A percentile compares a stretch with the other conserved stretches of the same genome.
phyloP scores from a whole-genome alignment of 1,139 yeast species.

The Kodamaea arcana region DNA sequence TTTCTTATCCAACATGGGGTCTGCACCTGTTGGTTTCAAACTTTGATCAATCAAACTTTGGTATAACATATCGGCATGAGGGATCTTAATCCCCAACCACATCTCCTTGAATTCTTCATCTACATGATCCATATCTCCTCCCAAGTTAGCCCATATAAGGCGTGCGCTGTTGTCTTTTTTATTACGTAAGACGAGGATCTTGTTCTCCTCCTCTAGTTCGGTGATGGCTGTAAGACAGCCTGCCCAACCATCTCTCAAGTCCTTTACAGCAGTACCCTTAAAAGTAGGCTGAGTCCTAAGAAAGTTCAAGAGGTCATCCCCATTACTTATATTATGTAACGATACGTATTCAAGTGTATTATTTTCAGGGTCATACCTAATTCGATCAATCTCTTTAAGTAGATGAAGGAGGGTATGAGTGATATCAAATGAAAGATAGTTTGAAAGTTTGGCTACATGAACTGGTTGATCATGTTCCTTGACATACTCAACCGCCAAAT shows the following conservation, averaged over 20 bases:
- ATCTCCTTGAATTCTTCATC: constrained; percentile 79
- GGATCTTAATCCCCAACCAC: constrained; percentile 79
- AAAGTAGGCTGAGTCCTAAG: constrained; percentile 81
- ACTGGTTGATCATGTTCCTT: constrained; percentile 68
- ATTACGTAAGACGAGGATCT: constrained; percentile 77
- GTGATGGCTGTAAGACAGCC: constrained; percentile 80
- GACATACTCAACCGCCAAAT: constrained; percentile 85
- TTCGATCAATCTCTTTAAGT: constrained; percentile 71
- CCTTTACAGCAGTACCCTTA: constrained; percentile 84
- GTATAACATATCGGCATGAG: constrained; percentile 77
- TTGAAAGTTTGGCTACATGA: constrained; percentile 54
- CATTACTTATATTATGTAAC: constrained; percentile 78
- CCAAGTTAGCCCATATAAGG: constrained; percentile 83
- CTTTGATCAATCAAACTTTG: constrained; percentile 76
- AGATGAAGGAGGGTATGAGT: constrained; percentile 58
- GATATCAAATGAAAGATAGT: constrained; percentile 50
- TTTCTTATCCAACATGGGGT: constrained; percentile 81
- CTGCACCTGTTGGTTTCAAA: constrained; percentile 93
- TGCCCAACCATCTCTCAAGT: constrained; percentile 93
- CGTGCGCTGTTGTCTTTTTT: constrained; percentile 91
- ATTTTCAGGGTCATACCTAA: constrained; percentile 55
- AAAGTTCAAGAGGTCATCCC: constrained; percentile 70
- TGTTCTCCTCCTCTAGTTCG: constrained; percentile 69
- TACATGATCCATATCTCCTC: constrained; percentile 68
- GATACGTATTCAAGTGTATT: constrained; percentile 83